Evolutionary conservation across 2,329 filamentous ascomycete species (phyloP), one percentile per base, ranked within the genome.

Genomic region (Diaporthe vexans): DNA sequence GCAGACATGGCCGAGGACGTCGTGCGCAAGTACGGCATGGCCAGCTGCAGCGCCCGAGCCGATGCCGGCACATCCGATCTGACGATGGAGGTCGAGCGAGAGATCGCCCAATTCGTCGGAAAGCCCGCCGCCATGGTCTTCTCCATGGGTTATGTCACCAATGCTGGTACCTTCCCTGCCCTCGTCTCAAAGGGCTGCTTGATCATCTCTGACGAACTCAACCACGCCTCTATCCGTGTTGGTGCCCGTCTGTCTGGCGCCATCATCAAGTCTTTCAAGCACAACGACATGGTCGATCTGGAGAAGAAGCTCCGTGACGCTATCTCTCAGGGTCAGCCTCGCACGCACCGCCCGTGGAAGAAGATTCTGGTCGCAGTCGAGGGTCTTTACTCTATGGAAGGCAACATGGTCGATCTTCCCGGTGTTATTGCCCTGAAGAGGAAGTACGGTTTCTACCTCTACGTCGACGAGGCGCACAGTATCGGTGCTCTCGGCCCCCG

Each of bases 321-420:
- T 77, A 98, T 99, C 81, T 95, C 96, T 19, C 96, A 98, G 85
- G 97, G 97, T 58, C 97, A 99, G 82, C 97, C 97, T 71, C 94
- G 97, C 78, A 99, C 96, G n/a, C 97, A 99, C 84, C 94, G 97
- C 40, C 97, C 97, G 1, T 99, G 97, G 97, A 98, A 97, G 89
- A 99, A 98, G 91, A 98, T 99, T 75, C 84, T 99, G 69, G 94
- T 99, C 58, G 95, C 96, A 51, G 94, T 99, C 51, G 97, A 99
- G 83, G 97, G 97, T 79, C 90, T 99, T 26, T 99, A 99, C 88
- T 98, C 96, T 0, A 99, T 99, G 97, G 97, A 99, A 86, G 97
- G 97, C 65, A 98, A 95, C 78, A 97, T 99, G 94, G 97, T 94
- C 84, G 97, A 99, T 82, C 90, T 99, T n/a, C 97, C 97, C 1